Conservation (phyloP, 306 rosid species). For the Purshia tridentata region DNA sequence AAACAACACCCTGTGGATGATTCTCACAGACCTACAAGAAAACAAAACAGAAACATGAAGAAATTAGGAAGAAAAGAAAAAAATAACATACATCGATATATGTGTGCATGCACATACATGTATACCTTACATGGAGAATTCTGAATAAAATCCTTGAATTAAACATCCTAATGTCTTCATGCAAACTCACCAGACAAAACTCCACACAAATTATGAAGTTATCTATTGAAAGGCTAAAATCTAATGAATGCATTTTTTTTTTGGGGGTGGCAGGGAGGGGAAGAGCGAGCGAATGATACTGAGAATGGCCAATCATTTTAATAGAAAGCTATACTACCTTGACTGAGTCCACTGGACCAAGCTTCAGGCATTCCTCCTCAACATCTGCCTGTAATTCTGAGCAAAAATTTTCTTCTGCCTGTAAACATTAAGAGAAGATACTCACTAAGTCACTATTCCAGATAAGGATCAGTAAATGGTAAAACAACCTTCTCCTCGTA, state of each 20-base stretch:
- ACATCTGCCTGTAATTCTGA: conserved; percentile 82
- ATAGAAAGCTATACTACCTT: conserved; percentile 49
- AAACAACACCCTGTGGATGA: conserved; percentile 97
- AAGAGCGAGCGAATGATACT: not conserved
- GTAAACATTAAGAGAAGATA: conserved; percentile 21
- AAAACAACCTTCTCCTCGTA: not conserved
- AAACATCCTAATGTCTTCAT: not conserved
- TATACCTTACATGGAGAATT: not conserved
- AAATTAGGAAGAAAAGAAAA: conserved; percentile 18
- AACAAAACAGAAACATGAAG: conserved; percentile 1
- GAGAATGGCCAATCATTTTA: not conserved
- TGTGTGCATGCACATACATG: not conserved
- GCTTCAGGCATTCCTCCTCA: conserved; percentile 76
- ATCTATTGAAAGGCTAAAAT: not conserved
- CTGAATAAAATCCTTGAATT: not conserved
- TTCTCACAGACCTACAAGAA: conserved; percentile 79
- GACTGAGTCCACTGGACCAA: conserved; percentile 81
- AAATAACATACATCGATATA: not conserved
- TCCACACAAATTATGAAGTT: not conserved
- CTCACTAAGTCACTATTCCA: conserved; percentile 9
- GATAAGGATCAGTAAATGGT: conserved; percentile 5
- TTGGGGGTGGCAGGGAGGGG: too few species aligned
- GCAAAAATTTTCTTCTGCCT: conserved; percentile 78
- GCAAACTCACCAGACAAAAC: not conserved
- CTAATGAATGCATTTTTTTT: too few species aligned